Base-by-base conservation (phyloP, 2,329 filamentous ascomycete genomes). In the Biscogniauxia sp. region DNA sequence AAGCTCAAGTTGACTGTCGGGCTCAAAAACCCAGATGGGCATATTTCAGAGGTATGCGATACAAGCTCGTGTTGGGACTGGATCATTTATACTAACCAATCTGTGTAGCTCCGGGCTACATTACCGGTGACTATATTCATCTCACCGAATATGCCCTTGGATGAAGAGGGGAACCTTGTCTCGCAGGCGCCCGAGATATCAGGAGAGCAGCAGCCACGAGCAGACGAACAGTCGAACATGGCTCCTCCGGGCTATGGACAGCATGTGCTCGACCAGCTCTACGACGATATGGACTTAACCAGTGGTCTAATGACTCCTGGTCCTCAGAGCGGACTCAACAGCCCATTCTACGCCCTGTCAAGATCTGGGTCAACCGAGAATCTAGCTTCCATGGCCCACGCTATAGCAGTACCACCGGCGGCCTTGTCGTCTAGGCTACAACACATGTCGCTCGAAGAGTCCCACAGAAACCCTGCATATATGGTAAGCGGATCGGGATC, bases 101-200 rank as follows among this genome's bases (percentile, higher is more conserved):
- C 2, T 58, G 20, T 61, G 49, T 66, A 91, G 87, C 85, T 97
- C 56, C 89, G 94, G 56, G 94, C 94, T 53, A 95, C 93, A 51
- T 85, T 98, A 32, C 93, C 95, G 1, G 85, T 98, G 17, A 92
- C 92, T 58, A 88, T 99, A 49, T 97, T 97, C 77, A 97, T 98
- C 67, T 99, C 95, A 5, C 94, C 95, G 0, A 95, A 95, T 71
- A 87, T 97, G 69, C 90, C 92, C 0, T 85, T 97, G 45, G 92
- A 95, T 69, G 92, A 96, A 56, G 86, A 94, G 62, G 95, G 96
- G 68, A 89, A 91, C 69, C 83, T 98, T 1, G 80, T 91, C 57
- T 82, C 84, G 57, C 84, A 87, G 70, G 79, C 79, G n/a, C 81
- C 84, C 68, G 80, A 72, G 74, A 65, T 68, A 54, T 19, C 32